These are phyloP conservation scores for Alternaria alternata DNA, from an alignment of 2,329 filamentous ascomycete genomes.

Conservation along the genomic window DNA sequence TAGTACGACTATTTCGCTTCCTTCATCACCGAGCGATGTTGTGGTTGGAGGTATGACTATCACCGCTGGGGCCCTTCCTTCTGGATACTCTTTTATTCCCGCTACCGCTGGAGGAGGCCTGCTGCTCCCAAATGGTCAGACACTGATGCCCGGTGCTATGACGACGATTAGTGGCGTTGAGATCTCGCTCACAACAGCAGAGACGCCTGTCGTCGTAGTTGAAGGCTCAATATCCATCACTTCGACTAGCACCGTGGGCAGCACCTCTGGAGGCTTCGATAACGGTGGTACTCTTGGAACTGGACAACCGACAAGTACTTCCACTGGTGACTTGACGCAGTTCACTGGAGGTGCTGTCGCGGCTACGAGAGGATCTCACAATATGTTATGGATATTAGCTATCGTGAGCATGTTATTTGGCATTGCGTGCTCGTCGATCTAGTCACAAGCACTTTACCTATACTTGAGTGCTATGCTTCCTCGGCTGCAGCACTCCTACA, in stretches of 20 bases:
- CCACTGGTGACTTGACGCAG: neutral
- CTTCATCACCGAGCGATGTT: neutral
- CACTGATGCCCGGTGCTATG: neutral
- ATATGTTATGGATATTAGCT: neutral
- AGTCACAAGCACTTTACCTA: neutral
- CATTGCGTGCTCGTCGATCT: neutral
- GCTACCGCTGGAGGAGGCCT: neutral
- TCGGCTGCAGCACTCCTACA: accelerated
- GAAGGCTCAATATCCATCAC: neutral
- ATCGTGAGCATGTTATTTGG: neutral
- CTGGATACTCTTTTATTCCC: neutral
- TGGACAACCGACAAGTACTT: neutral
- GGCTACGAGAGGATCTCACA: no score
- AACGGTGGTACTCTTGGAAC: neutral
- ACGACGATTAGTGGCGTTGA: neutral
- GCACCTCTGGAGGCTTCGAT: no score
- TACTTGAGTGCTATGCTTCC: neutral
- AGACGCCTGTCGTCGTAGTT: neutral
- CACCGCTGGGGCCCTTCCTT: neutral
- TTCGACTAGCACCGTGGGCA: neutral
- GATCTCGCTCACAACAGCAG: neutral
- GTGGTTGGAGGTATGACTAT: neutral
- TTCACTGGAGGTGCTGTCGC: neutral
- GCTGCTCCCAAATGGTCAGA: neutral
- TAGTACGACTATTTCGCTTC: neutral